Base-by-base conservation (phyloP, 257 asterid genomes). In the Dorcoceras hygrometricum region DNA sequence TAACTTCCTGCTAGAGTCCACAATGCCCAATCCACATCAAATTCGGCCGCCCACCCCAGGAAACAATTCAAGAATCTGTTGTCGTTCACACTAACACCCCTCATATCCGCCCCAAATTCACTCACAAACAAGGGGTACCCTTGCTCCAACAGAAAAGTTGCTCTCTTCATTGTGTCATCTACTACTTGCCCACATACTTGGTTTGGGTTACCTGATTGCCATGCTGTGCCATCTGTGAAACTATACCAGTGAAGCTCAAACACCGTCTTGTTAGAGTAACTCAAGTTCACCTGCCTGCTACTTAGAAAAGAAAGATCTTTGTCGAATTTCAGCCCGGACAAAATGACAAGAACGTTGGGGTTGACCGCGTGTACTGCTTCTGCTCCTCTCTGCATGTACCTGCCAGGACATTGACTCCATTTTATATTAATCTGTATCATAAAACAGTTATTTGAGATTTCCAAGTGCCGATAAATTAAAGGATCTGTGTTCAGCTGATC, bases 41-140 rank as follows among this genome's bases (percentile, higher is more conserved):
- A 62, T 57, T 88, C 93, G 51, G 99, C 96, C 14, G 99, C 97
- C 88, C 89, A 82, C 6, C 95, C 99, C 85, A 87, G 71, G 70
- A 94, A 85, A 65, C 97, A 94, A 63, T 88, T 88, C 74, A 94
- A 72, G 75, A 57, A 90, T 79, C 95, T 82, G 46, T 94, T 90
- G 77, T 94, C 97, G 26, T 94, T 94, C 68, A 81, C 96, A 53
- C 87, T 88, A 1, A 50, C 81, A 9, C 99, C 97, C 80, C 95
- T 85, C 68, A 80, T 78, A 67, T 94, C 96, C 59, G 80, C 76
- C 3, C 99, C 97, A 66, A 85, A 94, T 79, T 90, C 97, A 46
- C 99, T 88, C 56, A 94, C 65, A 60, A 94, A 88, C 80, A 94
- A 72, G 34, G 99, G 97, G 86, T 88, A 94, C 14, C 97, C 96